These are phyloP conservation scores for Alternaria hordeiaustralica DNA, from an alignment of 2,329 filamentous ascomycete species.

Conservation along the genomic window DNA sequence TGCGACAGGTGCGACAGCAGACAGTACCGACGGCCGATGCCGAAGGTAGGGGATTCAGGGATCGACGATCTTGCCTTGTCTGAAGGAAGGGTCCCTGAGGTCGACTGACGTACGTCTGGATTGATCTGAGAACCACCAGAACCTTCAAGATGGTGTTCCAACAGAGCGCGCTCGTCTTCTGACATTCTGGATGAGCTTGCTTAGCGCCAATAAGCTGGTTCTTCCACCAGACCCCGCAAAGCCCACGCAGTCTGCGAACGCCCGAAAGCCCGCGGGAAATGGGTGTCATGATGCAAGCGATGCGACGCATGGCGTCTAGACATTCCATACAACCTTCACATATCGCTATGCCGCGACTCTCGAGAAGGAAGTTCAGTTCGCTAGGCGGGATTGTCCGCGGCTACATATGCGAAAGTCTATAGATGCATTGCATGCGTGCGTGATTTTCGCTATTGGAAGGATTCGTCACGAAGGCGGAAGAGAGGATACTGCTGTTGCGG, in stretches of 20 bases:
- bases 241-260: not conserved
- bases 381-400: slow-evolving; percentile 7
- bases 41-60: not conserved
- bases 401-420: not conserved
- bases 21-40: not conserved
- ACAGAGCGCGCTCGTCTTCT: not conserved
- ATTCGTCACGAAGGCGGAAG: not conserved
- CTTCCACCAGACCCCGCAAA: not conserved
- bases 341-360: not conserved
- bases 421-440: slow-evolving; percentile 38
- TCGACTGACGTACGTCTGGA: not conserved
- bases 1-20: not conserved
- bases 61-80: not conserved
- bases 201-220: not conserved
- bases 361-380: slow-evolving; percentile 2
- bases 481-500: not conserved
- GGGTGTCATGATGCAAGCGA: not conserved
- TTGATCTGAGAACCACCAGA: not conserved
- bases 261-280: not conserved
- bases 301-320: not conserved
- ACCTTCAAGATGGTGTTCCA: not conserved
- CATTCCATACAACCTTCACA: not conserved
- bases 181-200: not conserved
- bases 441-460: slow-evolving; percentile 43
- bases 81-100: not conserved